Percentiles rank a stretch among this genome's conserved stretches.
Evolutionary conservation across 2,329 filamentous ascomycete species (phyloP).

Genomic region (Hymenoscyphus fructigenus): DNA sequence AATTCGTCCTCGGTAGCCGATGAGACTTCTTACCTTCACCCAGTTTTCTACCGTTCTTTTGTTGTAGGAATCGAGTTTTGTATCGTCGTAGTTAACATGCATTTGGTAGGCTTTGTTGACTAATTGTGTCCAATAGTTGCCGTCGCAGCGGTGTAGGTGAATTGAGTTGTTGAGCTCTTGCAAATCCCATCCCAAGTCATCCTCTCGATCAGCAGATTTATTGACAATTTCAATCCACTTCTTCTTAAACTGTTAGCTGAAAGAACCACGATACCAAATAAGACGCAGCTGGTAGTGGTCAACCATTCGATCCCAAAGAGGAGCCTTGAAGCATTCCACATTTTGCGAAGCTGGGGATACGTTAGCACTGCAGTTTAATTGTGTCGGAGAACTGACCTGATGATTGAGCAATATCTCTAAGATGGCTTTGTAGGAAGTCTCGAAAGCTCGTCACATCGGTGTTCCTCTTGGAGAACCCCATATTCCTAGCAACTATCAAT

Average conservation of each 20-base stretch:
- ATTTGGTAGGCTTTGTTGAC: background rate
- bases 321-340: too few relatives aligned
- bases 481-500: background rate
- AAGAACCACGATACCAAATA: too few relatives aligned
- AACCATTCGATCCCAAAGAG: too few relatives aligned
- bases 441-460: background rate
- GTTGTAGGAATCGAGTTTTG: background rate
- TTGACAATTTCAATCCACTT: too few relatives aligned
- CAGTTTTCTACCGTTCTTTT: background rate
- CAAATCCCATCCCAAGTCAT: too few relatives aligned
- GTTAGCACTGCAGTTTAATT: background rate
- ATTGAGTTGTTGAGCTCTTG: too few relatives aligned
- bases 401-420: background rate
- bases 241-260: background rate
- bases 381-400: background rate
- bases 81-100: background rate
- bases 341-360: background rate
- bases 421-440: background rate
- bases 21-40: background rate
- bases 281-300: too few relatives aligned
- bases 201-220: too few relatives aligned
- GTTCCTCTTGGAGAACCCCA: background rate
- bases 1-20: background rate
- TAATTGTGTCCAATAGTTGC: too few relatives aligned
- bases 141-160: too few relatives aligned